Conservation (phyloP, 228 moss, liverwort and hornwort species). For the Sphagnum fallax region DNA sequence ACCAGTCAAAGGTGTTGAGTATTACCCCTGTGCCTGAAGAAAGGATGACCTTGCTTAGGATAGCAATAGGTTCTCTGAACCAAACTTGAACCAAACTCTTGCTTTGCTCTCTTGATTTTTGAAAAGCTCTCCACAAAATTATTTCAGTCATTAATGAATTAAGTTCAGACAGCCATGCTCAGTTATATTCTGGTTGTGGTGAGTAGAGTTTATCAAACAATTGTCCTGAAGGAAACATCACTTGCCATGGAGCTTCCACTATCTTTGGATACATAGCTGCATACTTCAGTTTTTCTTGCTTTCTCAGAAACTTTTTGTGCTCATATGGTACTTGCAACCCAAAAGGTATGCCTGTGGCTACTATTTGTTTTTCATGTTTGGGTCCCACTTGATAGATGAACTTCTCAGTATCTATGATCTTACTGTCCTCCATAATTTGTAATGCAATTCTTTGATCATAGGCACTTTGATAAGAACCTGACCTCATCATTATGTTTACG, state of each 20-base stretch:
- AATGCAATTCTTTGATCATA: conserved; percentile 8
- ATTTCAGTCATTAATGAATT: too few species aligned
- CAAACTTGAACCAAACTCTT: too few species aligned
- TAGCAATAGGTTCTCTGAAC: too few species aligned
- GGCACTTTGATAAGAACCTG: conserved; percentile 30
- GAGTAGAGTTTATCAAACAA: conserved; percentile 18
- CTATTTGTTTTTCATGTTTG: conserved; percentile 13
- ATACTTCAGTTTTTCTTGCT: conserved; percentile 19
- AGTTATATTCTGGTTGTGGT: too few species aligned
- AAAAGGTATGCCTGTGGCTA: conserved; percentile 15
- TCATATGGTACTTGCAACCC: conserved; percentile 21
- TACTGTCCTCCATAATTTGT: conserved; percentile 9
- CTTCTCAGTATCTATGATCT: conserved; percentile 14
- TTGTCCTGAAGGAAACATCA: conserved; percentile 18
- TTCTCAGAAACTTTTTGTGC: conserved; percentile 16
- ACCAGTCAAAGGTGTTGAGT: too few species aligned
- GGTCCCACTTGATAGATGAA: conserved; percentile 13
- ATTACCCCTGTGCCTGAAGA: too few species aligned
- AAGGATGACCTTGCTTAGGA: too few species aligned
- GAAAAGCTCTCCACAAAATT: too few species aligned
- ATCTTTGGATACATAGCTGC: conserved; percentile 34
- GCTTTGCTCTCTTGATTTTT: too few species aligned
- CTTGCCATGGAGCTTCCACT: conserved; percentile 30
- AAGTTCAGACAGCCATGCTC: too few species aligned
- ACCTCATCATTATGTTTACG: conserved; percentile 21